These are phyloP conservation scores for Saccharum hybrid DNA, from an alignment of 202 grass and related monocot genomes.

Conservation along the genomic window DNA sequence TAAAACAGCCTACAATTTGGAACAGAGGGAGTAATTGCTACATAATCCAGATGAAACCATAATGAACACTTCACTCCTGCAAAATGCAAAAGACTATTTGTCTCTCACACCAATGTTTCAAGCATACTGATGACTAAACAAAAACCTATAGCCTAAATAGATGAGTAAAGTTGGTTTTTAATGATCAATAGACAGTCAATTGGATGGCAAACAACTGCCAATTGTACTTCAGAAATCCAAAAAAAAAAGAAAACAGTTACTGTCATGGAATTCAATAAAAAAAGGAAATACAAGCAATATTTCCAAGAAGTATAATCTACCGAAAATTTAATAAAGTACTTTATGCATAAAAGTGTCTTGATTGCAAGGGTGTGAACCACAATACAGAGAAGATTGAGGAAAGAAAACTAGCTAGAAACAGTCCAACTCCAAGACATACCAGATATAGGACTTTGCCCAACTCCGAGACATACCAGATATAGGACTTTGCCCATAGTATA, in stretches of 20 bases:
- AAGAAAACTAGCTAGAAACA: not conserved
- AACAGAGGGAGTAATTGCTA: slow-evolving; percentile 5
- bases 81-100: not conserved
- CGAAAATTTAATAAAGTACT: not conserved
- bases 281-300: not conserved
- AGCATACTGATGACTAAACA: not conserved
- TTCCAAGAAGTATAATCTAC: not conserved
- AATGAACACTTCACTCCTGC: not conserved
- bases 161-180: not conserved
- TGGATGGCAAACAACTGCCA: not conserved
- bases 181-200: not conserved
- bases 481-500: not conserved
- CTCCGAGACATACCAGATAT: not conserved
- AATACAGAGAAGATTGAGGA: not conserved
- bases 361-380: not conserved
- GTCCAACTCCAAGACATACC: not conserved
- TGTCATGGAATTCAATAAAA: not conserved
- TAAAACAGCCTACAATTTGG: not conserved
- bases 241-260: not conserved
- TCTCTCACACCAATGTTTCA: not conserved
- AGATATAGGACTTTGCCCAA: too few species aligned
- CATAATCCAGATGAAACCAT: not conserved
- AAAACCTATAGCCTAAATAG: not conserved
- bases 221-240: not conserved
- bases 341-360: slow-evolving; percentile 2